Evolutionary conservation across 1,284 basidiomycete genomes (phyloP).

Genomic region (Ganoderma sp.): DNA sequence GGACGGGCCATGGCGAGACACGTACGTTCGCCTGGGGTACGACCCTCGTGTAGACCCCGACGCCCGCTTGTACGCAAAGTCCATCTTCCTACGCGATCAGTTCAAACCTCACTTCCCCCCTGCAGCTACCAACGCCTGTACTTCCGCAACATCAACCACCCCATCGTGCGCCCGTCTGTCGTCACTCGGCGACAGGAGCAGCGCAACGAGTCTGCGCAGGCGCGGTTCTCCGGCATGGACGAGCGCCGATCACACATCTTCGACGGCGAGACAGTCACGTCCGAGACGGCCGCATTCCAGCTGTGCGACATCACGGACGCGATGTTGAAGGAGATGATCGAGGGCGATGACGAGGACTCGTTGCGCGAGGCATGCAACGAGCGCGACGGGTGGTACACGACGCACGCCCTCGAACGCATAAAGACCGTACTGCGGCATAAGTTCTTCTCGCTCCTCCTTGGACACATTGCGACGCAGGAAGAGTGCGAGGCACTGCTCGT

Average conservation of each 20-base stretch:
- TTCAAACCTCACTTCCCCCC: slow-evolving; percentile 20
- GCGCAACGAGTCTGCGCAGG: slow-evolving; percentile 38
- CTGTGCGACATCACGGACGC: slow-evolving; percentile 90
- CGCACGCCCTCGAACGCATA: slow-evolving; percentile 78
- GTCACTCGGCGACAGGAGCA: slow-evolving; percentile 67
- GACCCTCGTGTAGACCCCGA: slow-evolving; percentile 80
- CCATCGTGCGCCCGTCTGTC: slow-evolving; percentile 74
- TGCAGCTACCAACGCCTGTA: slow-evolving; percentile 83
- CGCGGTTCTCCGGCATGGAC: slow-evolving; percentile 35
- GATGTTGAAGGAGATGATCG: slow-evolving; percentile 80
- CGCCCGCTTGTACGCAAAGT: slow-evolving; percentile 69
- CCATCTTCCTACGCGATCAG: neutral
- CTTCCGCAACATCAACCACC: slow-evolving; percentile 83
- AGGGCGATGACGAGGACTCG: slow-evolving; percentile 70
- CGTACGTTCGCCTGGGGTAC: slow-evolving; percentile 85
- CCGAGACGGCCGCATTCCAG: slow-evolving; percentile 90
- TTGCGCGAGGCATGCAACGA: slow-evolving; percentile 76
- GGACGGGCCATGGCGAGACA: slow-evolving; percentile 94
- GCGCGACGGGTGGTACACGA: slow-evolving; percentile 86
- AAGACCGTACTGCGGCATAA: slow-evolving; percentile 86
- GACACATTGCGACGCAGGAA: slow-evolving; percentile 69
- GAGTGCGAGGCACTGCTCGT: slow-evolving; percentile 72
- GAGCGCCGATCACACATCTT: slow-evolving; percentile 75
- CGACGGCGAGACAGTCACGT: slow-evolving; percentile 80
- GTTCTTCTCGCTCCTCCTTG: slow-evolving; percentile 84